Percentiles rank a stretch among this genome's conserved stretches.
phyloP scores from a whole-genome alignment of 305 asterid genomes.

The Fraxinus ornus region DNA sequence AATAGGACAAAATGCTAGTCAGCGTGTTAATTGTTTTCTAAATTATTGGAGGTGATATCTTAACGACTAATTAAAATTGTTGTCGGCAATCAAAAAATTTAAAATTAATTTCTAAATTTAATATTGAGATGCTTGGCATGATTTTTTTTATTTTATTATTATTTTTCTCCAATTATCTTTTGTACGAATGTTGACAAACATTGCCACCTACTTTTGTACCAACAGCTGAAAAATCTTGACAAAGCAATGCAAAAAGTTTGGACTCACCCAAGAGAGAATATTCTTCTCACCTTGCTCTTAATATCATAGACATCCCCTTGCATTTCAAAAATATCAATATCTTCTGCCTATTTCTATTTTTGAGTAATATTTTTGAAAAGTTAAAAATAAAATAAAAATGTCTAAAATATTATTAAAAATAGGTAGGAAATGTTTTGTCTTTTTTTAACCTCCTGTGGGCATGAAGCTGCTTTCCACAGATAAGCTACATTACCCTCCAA shows the following conservation, averaged over 20 bases:
- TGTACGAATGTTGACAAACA: not conserved
- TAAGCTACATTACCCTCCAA: not conserved
- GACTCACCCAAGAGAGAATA: too few species aligned
- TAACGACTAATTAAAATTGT: not conserved
- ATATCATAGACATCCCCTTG: not conserved
- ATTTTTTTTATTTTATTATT: too few species aligned
- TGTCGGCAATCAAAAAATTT: constrained; percentile 5
- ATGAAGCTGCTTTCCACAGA: not conserved
- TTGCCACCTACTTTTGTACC: not conserved
- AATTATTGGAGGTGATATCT: constrained; percentile 5
- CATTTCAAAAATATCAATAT: not conserved
- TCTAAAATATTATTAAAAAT: too few species aligned
- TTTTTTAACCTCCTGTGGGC: too few species aligned
- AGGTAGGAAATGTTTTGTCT: too few species aligned
- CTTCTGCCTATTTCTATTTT: not conserved
- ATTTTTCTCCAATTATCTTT: too few species aligned
- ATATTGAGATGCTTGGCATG: not conserved
- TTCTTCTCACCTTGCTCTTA: not conserved
- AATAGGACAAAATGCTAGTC: constrained; percentile 21
- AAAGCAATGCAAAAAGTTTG: not conserved
- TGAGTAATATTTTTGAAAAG: too few species aligned
- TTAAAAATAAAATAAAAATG: too few species aligned
- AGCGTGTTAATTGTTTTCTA: not conserved
- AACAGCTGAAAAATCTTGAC: not conserved
- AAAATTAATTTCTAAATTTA: not conserved